These are phyloP conservation scores for Cryphonectria carpinicola DNA, from an alignment of 2,329 filamentous ascomycete genomes.

Conservation along the genomic window DNA sequence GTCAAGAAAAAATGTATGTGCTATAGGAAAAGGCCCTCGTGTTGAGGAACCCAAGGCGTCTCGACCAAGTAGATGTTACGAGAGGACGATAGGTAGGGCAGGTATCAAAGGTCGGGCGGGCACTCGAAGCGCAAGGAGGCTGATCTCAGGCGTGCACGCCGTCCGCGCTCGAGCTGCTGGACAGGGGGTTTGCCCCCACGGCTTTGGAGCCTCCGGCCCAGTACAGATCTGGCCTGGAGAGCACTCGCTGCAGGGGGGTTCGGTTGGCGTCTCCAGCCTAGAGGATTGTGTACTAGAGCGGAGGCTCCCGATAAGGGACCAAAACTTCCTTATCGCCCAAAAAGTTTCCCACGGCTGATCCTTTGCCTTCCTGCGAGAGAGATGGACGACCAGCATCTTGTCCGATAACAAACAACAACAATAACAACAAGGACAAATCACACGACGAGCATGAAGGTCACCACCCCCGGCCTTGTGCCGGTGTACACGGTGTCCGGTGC, in stretches of 20 bases:
- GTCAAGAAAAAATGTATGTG: too few species aligned
- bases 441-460: constrained; percentile 69
- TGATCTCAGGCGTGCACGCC: constrained; percentile 13
- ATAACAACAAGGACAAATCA: background rate
- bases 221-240: constrained; percentile 1
- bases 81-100: background rate
- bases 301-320: constrained; percentile 7
- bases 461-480: constrained; percentile 77
- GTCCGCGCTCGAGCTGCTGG: background rate
- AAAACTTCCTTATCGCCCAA: constrained; percentile 20
- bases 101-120: constrained; percentile 1
- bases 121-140: constrained; percentile 12
- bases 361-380: background rate
- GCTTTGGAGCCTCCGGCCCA: background rate
- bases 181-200: background rate
- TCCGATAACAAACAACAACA: background rate
- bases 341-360: constrained; percentile 14
- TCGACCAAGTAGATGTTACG: background rate
- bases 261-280: background rate
- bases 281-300: background rate
- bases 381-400: constrained; percentile 1
- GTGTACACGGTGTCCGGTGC: constrained; percentile 96
- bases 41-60: background rate
- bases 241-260: constrained; percentile 3
- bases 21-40: background rate